A percentile compares a stretch with the other conserved stretches of the same genome.
Evolutionary conservation across 768 basidiomycete species (phyloP).

Genomic region (Saitozyma podzolica): DNA sequence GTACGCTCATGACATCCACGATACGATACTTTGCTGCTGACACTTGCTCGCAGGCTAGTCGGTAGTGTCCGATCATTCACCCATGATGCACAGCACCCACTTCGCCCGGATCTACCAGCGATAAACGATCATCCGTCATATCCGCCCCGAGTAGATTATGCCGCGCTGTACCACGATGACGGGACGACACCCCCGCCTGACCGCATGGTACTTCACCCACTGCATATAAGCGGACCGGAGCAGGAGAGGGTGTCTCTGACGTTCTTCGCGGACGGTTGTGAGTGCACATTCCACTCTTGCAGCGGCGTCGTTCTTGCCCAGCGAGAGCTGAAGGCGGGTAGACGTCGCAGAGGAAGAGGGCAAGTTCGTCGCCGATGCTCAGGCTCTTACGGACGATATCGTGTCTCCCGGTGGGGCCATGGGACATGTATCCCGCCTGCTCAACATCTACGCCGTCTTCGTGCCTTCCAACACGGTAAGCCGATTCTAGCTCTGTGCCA

Average conservation of each 20-base stretch:
- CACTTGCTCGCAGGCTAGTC: too few species aligned
- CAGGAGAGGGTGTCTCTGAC: constrained; percentile 41
- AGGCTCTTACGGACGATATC: constrained; percentile 38
- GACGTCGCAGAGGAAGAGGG: constrained; percentile 38
- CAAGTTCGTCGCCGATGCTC: constrained; percentile 44
- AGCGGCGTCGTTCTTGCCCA: neutral
- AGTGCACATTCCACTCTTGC: neutral
- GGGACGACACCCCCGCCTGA: constrained; percentile 6
- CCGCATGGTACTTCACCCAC: constrained; percentile 25
- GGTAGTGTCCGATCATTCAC: too few species aligned
- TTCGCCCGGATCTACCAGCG: too few species aligned
- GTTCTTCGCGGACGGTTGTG: constrained; percentile 52
- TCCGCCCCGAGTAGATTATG: constrained; percentile 13
- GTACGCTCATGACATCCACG: too few species aligned
- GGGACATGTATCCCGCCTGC: constrained; percentile 32
- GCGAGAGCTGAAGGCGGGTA: neutral
- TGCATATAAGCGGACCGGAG: constrained; percentile 37
- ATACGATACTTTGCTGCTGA: too few species aligned
- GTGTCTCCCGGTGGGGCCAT: constrained; percentile 42
- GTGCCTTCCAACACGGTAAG: constrained; percentile 34
- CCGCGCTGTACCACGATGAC: neutral
- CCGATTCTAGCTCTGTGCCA: neutral
- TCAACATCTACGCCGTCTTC: constrained; percentile 49
- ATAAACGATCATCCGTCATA: constrained; percentile 1
- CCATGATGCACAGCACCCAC: too few species aligned